A percentile compares a stretch with the other conserved stretches of the same genome.
Evolutionary conservation across 1,139 yeast genomes (phyloP).

Genomic region (Pichiaceae sp.): DNA sequence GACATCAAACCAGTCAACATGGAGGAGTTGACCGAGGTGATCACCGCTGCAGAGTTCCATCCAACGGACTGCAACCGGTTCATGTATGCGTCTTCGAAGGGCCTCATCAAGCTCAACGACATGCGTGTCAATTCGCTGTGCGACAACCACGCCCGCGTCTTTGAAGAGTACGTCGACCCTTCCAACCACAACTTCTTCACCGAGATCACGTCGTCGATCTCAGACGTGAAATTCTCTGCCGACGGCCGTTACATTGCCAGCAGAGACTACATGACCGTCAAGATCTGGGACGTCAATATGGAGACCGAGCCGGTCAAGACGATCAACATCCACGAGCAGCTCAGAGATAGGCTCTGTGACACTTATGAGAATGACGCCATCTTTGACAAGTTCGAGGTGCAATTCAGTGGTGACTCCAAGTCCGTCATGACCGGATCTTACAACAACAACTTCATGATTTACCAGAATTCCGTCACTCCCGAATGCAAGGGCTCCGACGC

Average conservation of each 20-base stretch:
- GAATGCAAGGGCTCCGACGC: constrained; percentile 25
- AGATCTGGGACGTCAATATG: constrained; percentile 98
- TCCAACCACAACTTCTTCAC: constrained; percentile 92
- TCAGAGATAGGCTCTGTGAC: constrained; percentile 89
- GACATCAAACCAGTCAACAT: constrained; percentile 97
- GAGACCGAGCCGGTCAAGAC: constrained; percentile 91
- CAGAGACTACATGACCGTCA: constrained; percentile 94
- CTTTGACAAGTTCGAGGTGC: constrained; percentile 96
- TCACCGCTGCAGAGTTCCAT: constrained; percentile 96
- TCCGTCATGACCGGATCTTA: constrained; percentile 96
- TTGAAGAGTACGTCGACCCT: constrained; percentile 91
- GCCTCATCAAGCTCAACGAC: constrained; percentile 90
- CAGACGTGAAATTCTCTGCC: constrained; percentile 86
- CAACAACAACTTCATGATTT: constrained; percentile 94
- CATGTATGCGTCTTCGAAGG: constrained; percentile 96
- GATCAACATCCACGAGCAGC: constrained; percentile 90
- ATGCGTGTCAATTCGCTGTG: constrained; percentile 95
- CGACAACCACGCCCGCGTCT: constrained; percentile 81
- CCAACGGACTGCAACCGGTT: constrained; percentile 88
- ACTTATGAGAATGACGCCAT: constrained; percentile 98
- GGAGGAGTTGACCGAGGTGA: constrained; percentile 98
- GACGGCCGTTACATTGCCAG: constrained; percentile 93
- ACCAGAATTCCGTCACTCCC: constrained; percentile 64
- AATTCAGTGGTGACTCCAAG: constrained; percentile 87
- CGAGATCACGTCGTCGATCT: constrained; percentile 90